phyloP scores from a whole-genome alignment of 2,329 filamentous ascomycete species.

The Aspergillus niger region DNA sequence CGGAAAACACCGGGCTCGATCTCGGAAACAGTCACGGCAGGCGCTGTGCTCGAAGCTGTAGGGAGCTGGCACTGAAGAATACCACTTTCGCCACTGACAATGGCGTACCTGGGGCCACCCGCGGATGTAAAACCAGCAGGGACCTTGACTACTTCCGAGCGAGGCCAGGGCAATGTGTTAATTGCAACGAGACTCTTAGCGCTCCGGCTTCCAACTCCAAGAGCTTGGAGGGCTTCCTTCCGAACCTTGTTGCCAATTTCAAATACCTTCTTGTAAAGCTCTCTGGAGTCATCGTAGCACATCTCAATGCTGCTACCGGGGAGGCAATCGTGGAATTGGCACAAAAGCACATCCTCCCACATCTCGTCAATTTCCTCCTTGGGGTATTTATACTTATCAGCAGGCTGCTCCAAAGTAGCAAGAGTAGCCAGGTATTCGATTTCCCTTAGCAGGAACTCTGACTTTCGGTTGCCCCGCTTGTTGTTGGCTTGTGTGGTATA shows the following conservation, averaged over 20 bases:
- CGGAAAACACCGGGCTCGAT: conserved; percentile 67
- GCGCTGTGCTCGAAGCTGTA: conserved; percentile 25
- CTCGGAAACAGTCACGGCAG: conserved; percentile 53
- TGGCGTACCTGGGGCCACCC: conserved; percentile 38
- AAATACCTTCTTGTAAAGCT: conserved; percentile 84
- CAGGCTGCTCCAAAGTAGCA: conserved; percentile 68
- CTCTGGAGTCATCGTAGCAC: conserved; percentile 95
- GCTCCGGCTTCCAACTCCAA: conserved; percentile 61
- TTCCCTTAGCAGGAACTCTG: conserved; percentile 82
- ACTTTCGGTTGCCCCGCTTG: conserved; percentile 87
- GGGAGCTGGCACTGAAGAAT: conserved; percentile 37
- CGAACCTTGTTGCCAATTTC: conserved; percentile 72
- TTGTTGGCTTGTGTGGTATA: conserved; percentile 98
- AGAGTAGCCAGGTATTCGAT: conserved; percentile 86
- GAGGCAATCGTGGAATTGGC: conserved; percentile 96
- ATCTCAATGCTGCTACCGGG: conserved; percentile 95
- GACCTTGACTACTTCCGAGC: conserved; percentile 71
- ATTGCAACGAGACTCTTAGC: conserved; percentile 61
- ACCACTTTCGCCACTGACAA: conserved; percentile 52
- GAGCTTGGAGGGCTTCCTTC: conserved; percentile 65
- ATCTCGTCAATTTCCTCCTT: conserved; percentile 92
- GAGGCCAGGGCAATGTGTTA: conserved; percentile 86
- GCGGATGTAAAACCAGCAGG: conserved; percentile 42
- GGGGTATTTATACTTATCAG: conserved; percentile 76
- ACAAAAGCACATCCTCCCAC: conserved; percentile 90